A percentile compares a stretch with the other conserved stretches of the same genome.
These are phyloP conservation scores for Solanum microdontum DNA, from an alignment of 257 asterid genomes.

Conservation along the genomic window DNA sequence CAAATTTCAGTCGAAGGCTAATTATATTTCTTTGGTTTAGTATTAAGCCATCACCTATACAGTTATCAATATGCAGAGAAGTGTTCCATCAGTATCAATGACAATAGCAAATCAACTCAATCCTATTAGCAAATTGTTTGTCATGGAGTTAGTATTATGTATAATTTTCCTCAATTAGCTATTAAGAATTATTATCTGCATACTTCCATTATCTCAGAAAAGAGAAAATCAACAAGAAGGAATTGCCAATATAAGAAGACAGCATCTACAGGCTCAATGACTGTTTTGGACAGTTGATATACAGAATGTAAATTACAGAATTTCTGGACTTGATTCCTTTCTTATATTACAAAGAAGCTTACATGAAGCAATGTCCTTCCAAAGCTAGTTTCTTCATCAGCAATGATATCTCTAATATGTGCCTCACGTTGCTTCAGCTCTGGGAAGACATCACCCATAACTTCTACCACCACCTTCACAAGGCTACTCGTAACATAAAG, in stretches of 20 bases:
- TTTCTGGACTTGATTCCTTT: neutral
- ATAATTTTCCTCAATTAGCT: neutral
- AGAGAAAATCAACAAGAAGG: neutral
- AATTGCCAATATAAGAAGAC: neutral
- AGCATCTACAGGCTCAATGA: neutral
- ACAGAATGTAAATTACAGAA: neutral
- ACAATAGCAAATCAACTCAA: neutral
- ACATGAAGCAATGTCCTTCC: slow-evolving; percentile 85
- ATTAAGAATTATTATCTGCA: neutral
- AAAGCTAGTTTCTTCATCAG: slow-evolving; percentile 87
- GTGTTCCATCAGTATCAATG: neutral
- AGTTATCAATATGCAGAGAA: neutral
- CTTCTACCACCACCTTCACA: slow-evolving; percentile 68
- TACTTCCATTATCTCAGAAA: neutral
- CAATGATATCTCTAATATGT: slow-evolving; percentile 62
- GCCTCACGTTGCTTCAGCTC: slow-evolving; percentile 64
- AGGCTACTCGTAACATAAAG: slow-evolving; percentile 37
- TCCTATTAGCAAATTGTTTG: neutral
- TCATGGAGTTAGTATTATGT: neutral
- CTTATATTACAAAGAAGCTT: neutral
- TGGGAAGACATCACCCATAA: slow-evolving; percentile 79
- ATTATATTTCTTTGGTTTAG: neutral
- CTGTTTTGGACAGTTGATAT: neutral
- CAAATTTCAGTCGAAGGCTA: neutral
- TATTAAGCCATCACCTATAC: neutral